Evolutionary conservation across 352 stramenopile species (phyloP).

Genomic region (Phytophthora sansomeana): DNA sequence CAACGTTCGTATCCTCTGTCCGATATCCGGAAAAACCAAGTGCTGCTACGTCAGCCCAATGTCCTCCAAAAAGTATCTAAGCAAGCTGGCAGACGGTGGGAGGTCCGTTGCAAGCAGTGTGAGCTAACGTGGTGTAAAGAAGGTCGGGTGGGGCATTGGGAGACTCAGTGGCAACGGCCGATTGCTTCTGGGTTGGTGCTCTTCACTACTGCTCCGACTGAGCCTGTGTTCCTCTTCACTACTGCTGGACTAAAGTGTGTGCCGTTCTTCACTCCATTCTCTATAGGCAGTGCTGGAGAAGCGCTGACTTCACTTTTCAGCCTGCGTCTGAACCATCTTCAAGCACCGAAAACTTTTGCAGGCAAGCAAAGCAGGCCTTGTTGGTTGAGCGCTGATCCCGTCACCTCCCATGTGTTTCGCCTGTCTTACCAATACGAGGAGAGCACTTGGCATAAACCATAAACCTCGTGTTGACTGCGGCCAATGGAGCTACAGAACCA

Average conservation of each 20-base stretch:
- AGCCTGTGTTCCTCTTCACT: no score
- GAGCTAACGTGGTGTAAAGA: constrained; percentile 13
- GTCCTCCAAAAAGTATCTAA: constrained; percentile 15
- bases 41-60: constrained; percentile 6
- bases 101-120: constrained; percentile 4
- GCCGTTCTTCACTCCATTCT: neutral
- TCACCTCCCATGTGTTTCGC: constrained; percentile 9
- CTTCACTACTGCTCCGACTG: no score
- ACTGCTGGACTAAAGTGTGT: neutral
- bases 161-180: no score
- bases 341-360: constrained; percentile 15
- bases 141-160: neutral
- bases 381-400: neutral
- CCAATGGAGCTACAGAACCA: constrained; percentile 8
- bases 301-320: no score
- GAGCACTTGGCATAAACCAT: constrained; percentile 17
- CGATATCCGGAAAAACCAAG: constrained; percentile 9
- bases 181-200: no score
- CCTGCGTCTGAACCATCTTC: no score
- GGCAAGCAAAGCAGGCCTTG: neutral
- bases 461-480: neutral
- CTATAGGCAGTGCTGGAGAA: no score
- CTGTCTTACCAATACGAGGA: neutral
- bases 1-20: neutral
- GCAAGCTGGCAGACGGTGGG: neutral